A percentile compares a stretch with the other conserved stretches of the same genome.
Evolutionary conservation across 441 rosid species (phyloP).

Genomic region (Populus hybrid): DNA sequence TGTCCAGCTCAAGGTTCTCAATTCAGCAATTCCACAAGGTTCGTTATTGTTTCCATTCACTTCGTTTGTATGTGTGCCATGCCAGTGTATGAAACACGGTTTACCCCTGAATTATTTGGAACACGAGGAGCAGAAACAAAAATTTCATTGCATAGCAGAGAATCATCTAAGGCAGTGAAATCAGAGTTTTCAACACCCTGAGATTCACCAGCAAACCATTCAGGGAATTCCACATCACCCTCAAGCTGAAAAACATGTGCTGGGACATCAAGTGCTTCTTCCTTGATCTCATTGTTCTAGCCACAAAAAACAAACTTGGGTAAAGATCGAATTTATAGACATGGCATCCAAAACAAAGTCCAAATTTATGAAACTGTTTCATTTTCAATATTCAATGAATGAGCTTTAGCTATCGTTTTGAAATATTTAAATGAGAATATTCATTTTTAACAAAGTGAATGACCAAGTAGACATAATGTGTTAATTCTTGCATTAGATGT

Average conservation of each 20-base stretch:
- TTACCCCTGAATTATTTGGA: slow-evolving; percentile 24
- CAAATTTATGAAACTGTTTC: not conserved
- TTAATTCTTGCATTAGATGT: not conserved
- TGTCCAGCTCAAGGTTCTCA: slow-evolving; percentile 61
- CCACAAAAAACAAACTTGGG: slow-evolving; percentile 6
- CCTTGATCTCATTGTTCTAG: slow-evolving; percentile 37
- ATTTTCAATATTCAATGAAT: not conserved
- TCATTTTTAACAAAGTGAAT: not conserved
- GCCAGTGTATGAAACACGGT: slow-evolving; percentile 20
- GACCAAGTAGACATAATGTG: not conserved
- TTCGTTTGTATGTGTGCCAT: slow-evolving; percentile 16
- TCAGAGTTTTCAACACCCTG: slow-evolving; percentile 44
- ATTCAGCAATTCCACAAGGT: slow-evolving; percentile 47
- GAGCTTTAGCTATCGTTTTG: not conserved
- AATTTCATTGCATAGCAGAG: slow-evolving; percentile 53
- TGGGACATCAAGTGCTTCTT: slow-evolving; percentile 28
- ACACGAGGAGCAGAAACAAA: slow-evolving; percentile 33
- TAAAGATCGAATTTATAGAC: slow-evolving; percentile 13
- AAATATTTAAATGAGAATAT: not conserved
- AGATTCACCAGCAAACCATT: slow-evolving; percentile 71
- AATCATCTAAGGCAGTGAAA: slow-evolving; percentile 38
- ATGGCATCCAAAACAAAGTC: not conserved
- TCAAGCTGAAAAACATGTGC: slow-evolving; percentile 19
- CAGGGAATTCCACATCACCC: slow-evolving; percentile 21
- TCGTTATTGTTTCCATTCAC: slow-evolving; percentile 21